Conservation (phyloP, 2,329 filamentous ascomycete genomes). For the Penicillium sp. region DNA sequence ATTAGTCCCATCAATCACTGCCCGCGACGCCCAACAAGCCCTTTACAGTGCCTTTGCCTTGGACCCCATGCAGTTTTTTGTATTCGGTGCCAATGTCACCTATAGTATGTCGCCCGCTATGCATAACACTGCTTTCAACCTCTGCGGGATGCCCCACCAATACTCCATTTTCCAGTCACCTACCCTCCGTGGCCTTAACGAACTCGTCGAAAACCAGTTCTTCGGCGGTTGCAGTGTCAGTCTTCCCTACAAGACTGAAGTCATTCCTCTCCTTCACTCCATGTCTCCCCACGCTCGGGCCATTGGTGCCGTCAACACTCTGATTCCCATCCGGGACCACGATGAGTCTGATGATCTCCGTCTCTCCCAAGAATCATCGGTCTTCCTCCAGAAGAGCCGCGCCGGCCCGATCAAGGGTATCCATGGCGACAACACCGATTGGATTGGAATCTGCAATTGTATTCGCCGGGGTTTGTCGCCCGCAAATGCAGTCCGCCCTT, state of each 20-base stretch:
- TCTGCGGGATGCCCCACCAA: constrained; percentile 63
- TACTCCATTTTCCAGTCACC: constrained; percentile 62
- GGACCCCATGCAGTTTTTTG: constrained; percentile 66
- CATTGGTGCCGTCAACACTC: constrained; percentile 71
- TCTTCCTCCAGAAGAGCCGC: constrained; percentile 57
- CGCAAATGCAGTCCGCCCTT: constrained; percentile 59
- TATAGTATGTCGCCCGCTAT: constrained; percentile 73
- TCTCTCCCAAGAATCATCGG: constrained; percentile 53
- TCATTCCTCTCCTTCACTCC: constrained; percentile 60
- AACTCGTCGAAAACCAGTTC: constrained; percentile 59
- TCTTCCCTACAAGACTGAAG: constrained; percentile 69
- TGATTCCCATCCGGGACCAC: constrained; percentile 64
- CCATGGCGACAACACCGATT: constrained; percentile 77
- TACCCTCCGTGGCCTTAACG: constrained; percentile 59
- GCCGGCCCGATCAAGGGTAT: constrained; percentile 64
- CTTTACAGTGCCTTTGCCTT: constrained; percentile 63
- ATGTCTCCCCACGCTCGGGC: constrained; percentile 68
- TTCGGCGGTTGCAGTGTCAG: constrained; percentile 71
- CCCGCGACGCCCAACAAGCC: constrained; percentile 59
- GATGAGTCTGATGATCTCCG: constrained; percentile 49
- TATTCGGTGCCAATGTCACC: constrained; percentile 66
- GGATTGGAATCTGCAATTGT: constrained; percentile 72
- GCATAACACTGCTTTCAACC: constrained; percentile 66
- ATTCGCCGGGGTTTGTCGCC: constrained; percentile 68
- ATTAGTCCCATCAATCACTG: constrained; percentile 53